phyloP scores from a whole-genome alignment of 768 basidiomycete genomes.

The Naganishia vaughanmartiniae region DNA sequence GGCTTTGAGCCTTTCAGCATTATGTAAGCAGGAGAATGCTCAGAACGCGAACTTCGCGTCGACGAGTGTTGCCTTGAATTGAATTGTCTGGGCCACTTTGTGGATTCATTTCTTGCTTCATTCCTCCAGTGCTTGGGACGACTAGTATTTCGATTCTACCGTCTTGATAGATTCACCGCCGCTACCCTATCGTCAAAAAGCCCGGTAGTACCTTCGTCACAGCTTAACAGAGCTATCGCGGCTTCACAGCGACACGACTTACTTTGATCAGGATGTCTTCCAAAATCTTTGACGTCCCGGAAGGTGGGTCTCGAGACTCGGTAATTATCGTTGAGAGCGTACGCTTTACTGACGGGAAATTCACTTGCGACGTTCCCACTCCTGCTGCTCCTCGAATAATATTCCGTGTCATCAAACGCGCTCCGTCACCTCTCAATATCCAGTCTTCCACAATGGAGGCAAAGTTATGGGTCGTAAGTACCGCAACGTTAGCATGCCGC shows the following conservation, averaged over 20 bases:
- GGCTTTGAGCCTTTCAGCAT: too few relatives aligned
- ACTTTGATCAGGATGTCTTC: conserved; percentile 1
- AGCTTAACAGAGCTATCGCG: not conserved
- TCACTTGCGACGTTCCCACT: not conserved
- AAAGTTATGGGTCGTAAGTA: conserved; percentile 19
- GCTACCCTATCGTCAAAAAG: not conserved
- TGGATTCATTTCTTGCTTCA: too few relatives aligned
- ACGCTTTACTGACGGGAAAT: not conserved
- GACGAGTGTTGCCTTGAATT: not conserved
- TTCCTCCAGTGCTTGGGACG: too few relatives aligned
- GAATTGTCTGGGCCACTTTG: too few relatives aligned
- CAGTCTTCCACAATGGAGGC: conserved; percentile 24
- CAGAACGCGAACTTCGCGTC: not conserved
- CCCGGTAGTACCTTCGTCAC: not conserved
- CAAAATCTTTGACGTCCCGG: conserved; percentile 20
- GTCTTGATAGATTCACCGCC: not conserved
- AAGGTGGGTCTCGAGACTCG: not conserved
- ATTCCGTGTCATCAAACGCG: not conserved
- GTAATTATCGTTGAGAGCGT: not conserved
- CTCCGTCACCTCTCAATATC: not conserved
- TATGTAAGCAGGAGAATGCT: not conserved
- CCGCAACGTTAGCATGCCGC: not conserved
- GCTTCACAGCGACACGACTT: not conserved
- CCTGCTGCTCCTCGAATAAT: not conserved
- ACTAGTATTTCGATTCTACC: not conserved